These are phyloP conservation scores for Polytolypa hystricis DNA, from an alignment of 2,329 filamentous ascomycete genomes.

Conservation along the genomic window DNA sequence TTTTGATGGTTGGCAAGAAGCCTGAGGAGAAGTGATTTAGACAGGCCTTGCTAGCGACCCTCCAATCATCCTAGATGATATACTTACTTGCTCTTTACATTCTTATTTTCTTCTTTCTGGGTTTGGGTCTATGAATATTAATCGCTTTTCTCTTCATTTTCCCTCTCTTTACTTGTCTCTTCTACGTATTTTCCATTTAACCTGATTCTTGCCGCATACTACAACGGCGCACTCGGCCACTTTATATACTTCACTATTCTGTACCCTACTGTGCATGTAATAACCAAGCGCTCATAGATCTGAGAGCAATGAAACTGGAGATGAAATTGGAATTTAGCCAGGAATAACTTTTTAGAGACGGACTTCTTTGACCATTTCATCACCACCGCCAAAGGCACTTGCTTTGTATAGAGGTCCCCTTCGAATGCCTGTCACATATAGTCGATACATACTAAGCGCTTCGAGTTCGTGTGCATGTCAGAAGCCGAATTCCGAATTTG, in stretches of 20 bases:
- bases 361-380: conserved; percentile 20
- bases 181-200: neutral
- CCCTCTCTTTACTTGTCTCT: neutral
- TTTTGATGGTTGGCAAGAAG: conserved; percentile 89
- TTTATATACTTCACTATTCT: too few species aligned
- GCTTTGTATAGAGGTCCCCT: too few species aligned
- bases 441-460: too few species aligned
- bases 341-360: conserved; percentile 36
- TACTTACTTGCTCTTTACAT: conserved; percentile 2
- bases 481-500: too few species aligned
- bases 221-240: too few species aligned
- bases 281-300: too few species aligned
- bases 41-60: neutral
- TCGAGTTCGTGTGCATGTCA: too few species aligned
- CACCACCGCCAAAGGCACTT: conserved; percentile 38
- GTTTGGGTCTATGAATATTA: neutral
- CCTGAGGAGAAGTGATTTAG: conserved; percentile 44
- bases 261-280: neutral
- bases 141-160: neutral
- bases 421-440: too few species aligned
- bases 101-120: neutral
- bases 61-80: neutral
- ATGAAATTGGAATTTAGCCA: too few species aligned
- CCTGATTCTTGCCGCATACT: too few species aligned
- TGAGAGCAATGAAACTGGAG: neutral